These are phyloP conservation scores for Erigeron canadensis DNA, from an alignment of 129 eudicot species.

Conservation along the genomic window DNA sequence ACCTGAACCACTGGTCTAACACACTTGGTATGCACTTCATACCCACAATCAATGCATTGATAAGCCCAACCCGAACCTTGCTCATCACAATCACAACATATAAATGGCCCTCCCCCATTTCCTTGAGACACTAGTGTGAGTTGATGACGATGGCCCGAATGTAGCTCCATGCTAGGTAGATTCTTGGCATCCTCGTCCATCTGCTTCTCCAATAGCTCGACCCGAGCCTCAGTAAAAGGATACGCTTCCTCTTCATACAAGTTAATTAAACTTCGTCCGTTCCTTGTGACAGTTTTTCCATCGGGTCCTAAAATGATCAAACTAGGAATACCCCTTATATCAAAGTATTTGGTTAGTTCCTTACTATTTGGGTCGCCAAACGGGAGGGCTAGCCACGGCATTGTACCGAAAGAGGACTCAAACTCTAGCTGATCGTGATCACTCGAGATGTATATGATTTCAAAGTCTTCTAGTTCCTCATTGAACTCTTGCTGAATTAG, in stretches of 20 bases:
- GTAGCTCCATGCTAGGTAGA: conserved; percentile 52
- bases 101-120: conserved; percentile 77
- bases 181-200: conserved; percentile 68
- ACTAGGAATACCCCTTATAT: conserved; percentile 64
- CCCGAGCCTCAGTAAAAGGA: conserved; percentile 64
- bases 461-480: conserved; percentile 44
- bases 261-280: conserved; percentile 72
- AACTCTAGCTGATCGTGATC: conserved; percentile 54
- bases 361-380: conserved; percentile 50
- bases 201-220: conserved; percentile 51
- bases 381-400: conserved; percentile 91
- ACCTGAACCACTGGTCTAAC: conserved; percentile 43
- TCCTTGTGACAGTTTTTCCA: conserved; percentile 76
- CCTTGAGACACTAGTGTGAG: conserved; percentile 74
- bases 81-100: conserved; percentile 85
- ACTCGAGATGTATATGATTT: conserved; percentile 64
- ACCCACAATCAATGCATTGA: conserved; percentile 78
- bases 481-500: conserved; percentile 15
- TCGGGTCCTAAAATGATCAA: conserved; percentile 75
- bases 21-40: conserved; percentile 90
- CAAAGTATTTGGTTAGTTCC: conserved; percentile 62
- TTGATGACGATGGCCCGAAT: conserved; percentile 68
- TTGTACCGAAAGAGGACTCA: conserved; percentile 36
- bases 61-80: conserved; percentile 93
- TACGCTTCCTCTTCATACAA: conserved; percentile 68